A percentile compares a stretch with the other conserved stretches of the same genome.
These are phyloP conservation scores for Penicillium malachiteum DNA, from an alignment of 495 filamentous ascomycete species.

Conservation along the genomic window DNA sequence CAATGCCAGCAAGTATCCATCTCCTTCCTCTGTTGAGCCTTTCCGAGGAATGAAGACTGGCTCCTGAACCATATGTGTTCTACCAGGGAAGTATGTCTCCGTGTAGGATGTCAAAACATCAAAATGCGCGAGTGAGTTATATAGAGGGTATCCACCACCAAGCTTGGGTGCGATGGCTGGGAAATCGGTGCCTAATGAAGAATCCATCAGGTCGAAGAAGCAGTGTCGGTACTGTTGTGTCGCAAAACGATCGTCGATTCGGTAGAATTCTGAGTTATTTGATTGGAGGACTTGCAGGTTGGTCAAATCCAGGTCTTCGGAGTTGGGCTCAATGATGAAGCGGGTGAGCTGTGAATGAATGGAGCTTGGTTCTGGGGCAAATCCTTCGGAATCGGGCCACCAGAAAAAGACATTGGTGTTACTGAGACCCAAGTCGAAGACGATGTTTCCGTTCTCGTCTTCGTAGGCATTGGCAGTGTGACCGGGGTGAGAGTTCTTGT, in stretches of 20 bases:
- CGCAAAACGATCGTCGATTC: constrained; percentile 56
- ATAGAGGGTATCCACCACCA: constrained; percentile 33
- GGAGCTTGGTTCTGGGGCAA: constrained; percentile 20
- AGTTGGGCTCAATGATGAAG: constrained; percentile 14
- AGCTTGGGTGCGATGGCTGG: constrained; percentile 4
- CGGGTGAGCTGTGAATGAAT: constrained; percentile 28
- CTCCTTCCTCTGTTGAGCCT: constrained; percentile 43
- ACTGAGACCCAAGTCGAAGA: constrained; percentile 55
- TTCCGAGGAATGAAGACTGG: constrained; percentile 54
- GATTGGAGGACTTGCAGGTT: constrained; percentile 36
- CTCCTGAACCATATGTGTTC: constrained; percentile 54
- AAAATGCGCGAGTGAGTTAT: constrained; percentile 47
- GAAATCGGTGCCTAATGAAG: constrained; percentile 45
- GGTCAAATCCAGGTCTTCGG: background rate
- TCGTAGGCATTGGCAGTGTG: constrained; percentile 54
- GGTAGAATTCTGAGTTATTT: constrained; percentile 55
- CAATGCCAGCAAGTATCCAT: constrained; percentile 55
- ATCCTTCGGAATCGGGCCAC: constrained; percentile 46
- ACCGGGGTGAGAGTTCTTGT: constrained; percentile 39
- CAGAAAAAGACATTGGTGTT: constrained; percentile 58
- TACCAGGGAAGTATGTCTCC: constrained; percentile 45
- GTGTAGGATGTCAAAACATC: constrained; percentile 29
- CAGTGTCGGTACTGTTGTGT: constrained; percentile 54
- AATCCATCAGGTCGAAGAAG: constrained; percentile 52
- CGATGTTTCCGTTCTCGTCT: constrained; percentile 45